A percentile compares a stretch with the other conserved stretches of the same genome.
Conservation (phyloP, 2,329 filamentous ascomycete genomes). For the Kalmusia sp. region DNA sequence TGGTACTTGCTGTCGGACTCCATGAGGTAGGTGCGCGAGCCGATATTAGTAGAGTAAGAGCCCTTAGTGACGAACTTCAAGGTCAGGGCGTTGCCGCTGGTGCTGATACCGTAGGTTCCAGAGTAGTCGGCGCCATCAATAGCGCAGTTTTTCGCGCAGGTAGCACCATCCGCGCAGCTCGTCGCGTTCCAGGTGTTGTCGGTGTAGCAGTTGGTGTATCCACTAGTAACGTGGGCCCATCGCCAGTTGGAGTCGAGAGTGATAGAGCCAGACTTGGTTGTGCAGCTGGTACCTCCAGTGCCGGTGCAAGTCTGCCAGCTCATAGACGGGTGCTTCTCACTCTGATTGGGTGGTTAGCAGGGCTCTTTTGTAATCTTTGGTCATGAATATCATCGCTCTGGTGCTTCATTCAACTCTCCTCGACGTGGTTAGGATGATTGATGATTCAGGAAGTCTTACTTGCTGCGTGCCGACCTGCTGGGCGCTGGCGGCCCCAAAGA, state of each 20-base stretch:
- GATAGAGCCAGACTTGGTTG: slow-evolving; percentile 43
- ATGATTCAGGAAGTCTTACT: slow-evolving; percentile 2
- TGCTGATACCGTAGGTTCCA: slow-evolving; percentile 57
- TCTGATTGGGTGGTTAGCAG: slow-evolving; percentile 16
- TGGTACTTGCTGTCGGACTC: slow-evolving; percentile 50
- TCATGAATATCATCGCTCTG: not conserved
- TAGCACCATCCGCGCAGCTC: slow-evolving; percentile 47
- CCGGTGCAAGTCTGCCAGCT: slow-evolving; percentile 50
- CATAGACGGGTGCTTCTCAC: slow-evolving; percentile 52
- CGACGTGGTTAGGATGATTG: not conserved
- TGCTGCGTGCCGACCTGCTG: slow-evolving; percentile 51
- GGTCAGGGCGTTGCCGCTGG: slow-evolving; percentile 60
- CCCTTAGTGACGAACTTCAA: slow-evolving; percentile 66
- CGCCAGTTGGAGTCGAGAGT: slow-evolving; percentile 59
- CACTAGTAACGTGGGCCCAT: slow-evolving; percentile 54
- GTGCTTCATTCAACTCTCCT: too few relatives aligned
- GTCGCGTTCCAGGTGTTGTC: slow-evolving; percentile 53
- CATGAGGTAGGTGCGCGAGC: slow-evolving; percentile 53
- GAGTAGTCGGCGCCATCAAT: slow-evolving; percentile 53
- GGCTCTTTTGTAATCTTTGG: not conserved
- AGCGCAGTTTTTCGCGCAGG: slow-evolving; percentile 51
- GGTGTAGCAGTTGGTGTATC: slow-evolving; percentile 58
- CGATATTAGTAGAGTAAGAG: slow-evolving; percentile 50
- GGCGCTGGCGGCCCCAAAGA: slow-evolving; percentile 48
- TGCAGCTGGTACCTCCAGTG: slow-evolving; percentile 48